Evolutionary conservation across 1,139 yeast genomes (phyloP).

Genomic region (Taiozyma sp.): DNA sequence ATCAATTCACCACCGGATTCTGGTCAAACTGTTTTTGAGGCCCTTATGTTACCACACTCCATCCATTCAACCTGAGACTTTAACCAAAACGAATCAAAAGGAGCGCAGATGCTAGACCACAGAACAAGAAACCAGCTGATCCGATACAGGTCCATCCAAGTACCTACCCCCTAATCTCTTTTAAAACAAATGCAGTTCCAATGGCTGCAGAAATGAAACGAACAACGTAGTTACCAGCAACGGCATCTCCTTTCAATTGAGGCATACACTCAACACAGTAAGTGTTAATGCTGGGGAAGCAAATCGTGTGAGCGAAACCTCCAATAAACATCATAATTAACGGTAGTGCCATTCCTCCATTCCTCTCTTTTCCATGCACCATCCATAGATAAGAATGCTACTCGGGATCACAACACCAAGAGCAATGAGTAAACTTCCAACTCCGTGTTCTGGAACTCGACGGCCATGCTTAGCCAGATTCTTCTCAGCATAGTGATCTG

Average conservation of each 20-base stretch:
- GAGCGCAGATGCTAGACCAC: slow-evolving; percentile 5
- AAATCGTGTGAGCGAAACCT: slow-evolving; percentile 44
- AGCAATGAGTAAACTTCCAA: slow-evolving; percentile 35
- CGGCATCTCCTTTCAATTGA: slow-evolving; percentile 44
- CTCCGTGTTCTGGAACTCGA: slow-evolving; percentile 47
- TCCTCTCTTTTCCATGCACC: slow-evolving; percentile 39
- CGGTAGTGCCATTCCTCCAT: slow-evolving; percentile 52
- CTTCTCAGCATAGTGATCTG: slow-evolving; percentile 40
- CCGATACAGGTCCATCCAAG: slow-evolving; percentile 47
- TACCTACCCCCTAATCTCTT: slow-evolving; percentile 41
- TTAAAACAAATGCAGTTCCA: slow-evolving; percentile 42
- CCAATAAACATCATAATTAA: slow-evolving; percentile 40
- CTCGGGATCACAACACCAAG: slow-evolving; percentile 37
- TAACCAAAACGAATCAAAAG: neutral
- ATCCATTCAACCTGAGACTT: neutral
- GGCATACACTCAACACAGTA: slow-evolving; percentile 55
- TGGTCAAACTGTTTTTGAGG: neutral
- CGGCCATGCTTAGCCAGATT: slow-evolving; percentile 37
- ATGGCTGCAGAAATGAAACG: slow-evolving; percentile 46
- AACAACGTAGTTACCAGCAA: slow-evolving; percentile 45
- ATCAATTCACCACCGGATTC: neutral
- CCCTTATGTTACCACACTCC: neutral
- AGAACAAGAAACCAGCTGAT: slow-evolving; percentile 18
- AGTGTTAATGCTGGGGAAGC: slow-evolving; percentile 46
- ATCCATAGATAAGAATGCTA: slow-evolving; percentile 43